phyloP scores from a whole-genome alignment of 2,329 filamentous ascomycete species.

The Ceratocystis papillata region DNA sequence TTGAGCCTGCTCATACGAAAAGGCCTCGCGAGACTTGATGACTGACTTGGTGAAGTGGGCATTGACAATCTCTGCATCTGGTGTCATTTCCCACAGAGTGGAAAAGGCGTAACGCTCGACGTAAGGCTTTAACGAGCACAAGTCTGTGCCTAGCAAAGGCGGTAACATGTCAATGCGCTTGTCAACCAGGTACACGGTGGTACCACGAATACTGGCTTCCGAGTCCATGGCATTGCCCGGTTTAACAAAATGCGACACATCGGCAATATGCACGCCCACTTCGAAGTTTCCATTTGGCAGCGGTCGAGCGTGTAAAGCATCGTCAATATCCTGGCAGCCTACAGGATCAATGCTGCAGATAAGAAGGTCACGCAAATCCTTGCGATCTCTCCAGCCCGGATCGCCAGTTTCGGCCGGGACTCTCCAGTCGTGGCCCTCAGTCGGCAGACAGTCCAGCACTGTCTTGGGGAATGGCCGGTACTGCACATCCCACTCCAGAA shows the following conservation, averaged over 20 bases:
- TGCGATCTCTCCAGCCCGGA: slow-evolving; percentile 74
- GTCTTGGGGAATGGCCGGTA: slow-evolving; percentile 95
- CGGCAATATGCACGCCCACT: slow-evolving; percentile 95
- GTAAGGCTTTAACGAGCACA: slow-evolving; percentile 93
- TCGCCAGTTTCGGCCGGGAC: slow-evolving; percentile 72
- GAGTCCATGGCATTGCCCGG: slow-evolving; percentile 95
- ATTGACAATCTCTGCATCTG: slow-evolving; percentile 72
- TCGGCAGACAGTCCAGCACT: slow-evolving; percentile 82
- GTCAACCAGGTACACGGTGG: slow-evolving; percentile 93
- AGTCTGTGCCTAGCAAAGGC: slow-evolving; percentile 85
- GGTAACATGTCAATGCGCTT: slow-evolving; percentile 99
- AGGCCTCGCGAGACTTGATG: slow-evolving; percentile 90
- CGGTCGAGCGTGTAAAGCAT: slow-evolving; percentile 77
- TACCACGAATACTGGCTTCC: slow-evolving; percentile 86
- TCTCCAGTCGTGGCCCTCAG: slow-evolving; percentile 86
- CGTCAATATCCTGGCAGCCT: slow-evolving; percentile 95
- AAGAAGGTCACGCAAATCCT: slow-evolving; percentile 72
- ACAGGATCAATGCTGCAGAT: slow-evolving; percentile 97
- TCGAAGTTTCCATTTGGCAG: slow-evolving; percentile 90
- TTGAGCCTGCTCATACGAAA: slow-evolving; percentile 95
- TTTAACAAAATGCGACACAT: slow-evolving; percentile 98
- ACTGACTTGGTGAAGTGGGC: slow-evolving; percentile 95
- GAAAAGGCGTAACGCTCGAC: slow-evolving; percentile 91
- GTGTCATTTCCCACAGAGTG: slow-evolving; percentile 76
- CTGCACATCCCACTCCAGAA: slow-evolving; percentile 94